Evolutionary conservation across 306 rosid species (phyloP).

Genomic region (Styphnolobium japonicum): DNA sequence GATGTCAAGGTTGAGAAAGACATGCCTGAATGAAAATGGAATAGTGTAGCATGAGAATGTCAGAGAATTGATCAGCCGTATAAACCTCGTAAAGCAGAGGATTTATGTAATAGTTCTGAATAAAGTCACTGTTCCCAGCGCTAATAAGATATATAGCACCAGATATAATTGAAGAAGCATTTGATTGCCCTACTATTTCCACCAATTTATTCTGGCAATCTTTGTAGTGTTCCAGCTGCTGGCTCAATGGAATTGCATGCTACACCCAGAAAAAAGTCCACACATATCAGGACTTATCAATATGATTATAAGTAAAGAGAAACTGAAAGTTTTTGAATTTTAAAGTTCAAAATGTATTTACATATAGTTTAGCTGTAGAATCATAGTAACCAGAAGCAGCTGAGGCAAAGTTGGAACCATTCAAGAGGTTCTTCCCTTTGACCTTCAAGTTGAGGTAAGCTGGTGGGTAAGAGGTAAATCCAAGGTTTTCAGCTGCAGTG

Average conservation of each 20-base stretch:
- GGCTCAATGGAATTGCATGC: constrained; percentile 57
- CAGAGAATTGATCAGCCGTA: constrained; percentile 57
- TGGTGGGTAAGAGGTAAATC: constrained; percentile 49
- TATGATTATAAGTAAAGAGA: not conserved
- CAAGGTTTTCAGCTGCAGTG: constrained; percentile 50
- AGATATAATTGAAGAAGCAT: constrained; percentile 59
- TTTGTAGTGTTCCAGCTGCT: constrained; percentile 61
- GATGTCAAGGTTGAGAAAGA: constrained; percentile 5
- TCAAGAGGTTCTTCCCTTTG: constrained; percentile 39
- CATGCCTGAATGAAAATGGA: constrained; percentile 57
- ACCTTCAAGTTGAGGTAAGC: constrained; percentile 38
- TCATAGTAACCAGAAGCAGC: constrained; percentile 77
- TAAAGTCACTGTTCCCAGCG: constrained; percentile 78
- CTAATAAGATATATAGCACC: constrained; percentile 56
- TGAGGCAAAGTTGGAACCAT: constrained; percentile 62
- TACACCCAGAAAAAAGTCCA: constrained; percentile 23
- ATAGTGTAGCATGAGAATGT: constrained; percentile 50
- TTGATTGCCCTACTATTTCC: constrained; percentile 43
- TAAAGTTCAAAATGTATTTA: constrained; percentile 27
- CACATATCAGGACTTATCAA: not conserved
- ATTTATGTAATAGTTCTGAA: constrained; percentile 79
- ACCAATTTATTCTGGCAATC: constrained; percentile 56
- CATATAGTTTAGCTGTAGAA: constrained; percentile 59
- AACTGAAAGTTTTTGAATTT: not conserved
- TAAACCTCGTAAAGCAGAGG: constrained; percentile 65